Base-by-base conservation (phyloP, 306 rosid genomes). In the Quercus glauca region DNA sequence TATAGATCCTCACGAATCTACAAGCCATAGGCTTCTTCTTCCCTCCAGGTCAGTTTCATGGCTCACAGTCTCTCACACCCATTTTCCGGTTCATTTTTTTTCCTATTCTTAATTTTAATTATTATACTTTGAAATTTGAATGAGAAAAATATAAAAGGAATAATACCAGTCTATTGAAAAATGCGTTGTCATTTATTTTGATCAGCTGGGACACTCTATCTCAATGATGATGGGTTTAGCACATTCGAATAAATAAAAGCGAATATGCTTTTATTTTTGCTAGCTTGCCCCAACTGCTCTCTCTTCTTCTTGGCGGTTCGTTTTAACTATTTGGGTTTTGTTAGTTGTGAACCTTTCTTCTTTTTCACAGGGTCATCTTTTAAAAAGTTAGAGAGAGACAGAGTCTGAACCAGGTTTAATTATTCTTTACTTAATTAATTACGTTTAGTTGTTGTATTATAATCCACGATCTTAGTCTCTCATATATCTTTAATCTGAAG, bases 231-330 rank as follows among this genome's bases (percentile, higher is more conserved):
- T 55, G 73, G 73, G 31, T 21, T 74, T 29, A 59, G 92, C 79
- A 85, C 86, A 83, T 85, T 73, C 82, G 84, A 79, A 81, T 78
- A 64, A 51, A 25, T 56, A 19, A 60, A 69, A 73, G 67, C 79
- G 94, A 90, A 88, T 87, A 88, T 88, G 80, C 92, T 65, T 53
- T 80, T 76, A 35, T 84, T 41, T 41, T 41, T 41, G 45, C 45
- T 41, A 8, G 45, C 45, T 41, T 55, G 53, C 72, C 55, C 73
- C 78, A 71, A 53, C 79, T 52, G 28, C 83, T 78, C 21, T 73
- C 4, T 56, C 58, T 73, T 70, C 78, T 78, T 45, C 53, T 41
- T 23, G 73, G 78, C 83, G 76, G 81, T 83, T 82, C 81, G 73
- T 53, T 29, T 79, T 51, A 61, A 17, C 29, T 21, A 37, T 64